phyloP scores from a whole-genome alignment of 148 eudicot genomes.

The Chenopodium quinoa region DNA sequence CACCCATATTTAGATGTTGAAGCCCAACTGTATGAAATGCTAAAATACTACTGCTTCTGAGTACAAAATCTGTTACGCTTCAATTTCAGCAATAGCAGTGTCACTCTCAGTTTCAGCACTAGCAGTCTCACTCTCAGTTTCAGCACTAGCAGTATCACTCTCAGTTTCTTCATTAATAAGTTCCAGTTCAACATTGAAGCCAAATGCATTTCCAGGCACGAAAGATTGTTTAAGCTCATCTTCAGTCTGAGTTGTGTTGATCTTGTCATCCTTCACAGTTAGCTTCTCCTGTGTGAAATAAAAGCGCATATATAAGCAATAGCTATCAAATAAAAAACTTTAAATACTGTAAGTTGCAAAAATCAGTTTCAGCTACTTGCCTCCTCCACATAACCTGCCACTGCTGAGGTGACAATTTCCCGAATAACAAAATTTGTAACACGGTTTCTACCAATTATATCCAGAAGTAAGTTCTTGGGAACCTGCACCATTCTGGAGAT shows the following conservation, averaged over 20 bases:
- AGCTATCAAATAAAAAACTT: not conserved
- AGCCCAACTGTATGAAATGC: not conserved
- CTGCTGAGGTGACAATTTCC: slow-evolving; percentile 66
- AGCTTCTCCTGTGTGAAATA: slow-evolving; percentile 53
- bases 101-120: not conserved
- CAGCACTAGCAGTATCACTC: not conserved
- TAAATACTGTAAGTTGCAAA: not conserved
- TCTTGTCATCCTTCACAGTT: slow-evolving; percentile 61
- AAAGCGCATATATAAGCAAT: slow-evolving; percentile 8
- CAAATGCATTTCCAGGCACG: slow-evolving; percentile 68
- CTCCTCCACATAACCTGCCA: slow-evolving; percentile 61
- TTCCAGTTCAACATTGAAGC: slow-evolving; percentile 69
- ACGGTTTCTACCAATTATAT: slow-evolving; percentile 59
- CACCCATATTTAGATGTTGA: not conserved
- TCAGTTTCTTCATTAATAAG: slow-evolving; percentile 41
- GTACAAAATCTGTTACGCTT: not conserved
- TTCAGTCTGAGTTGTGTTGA: slow-evolving; percentile 62
- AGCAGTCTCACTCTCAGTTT: slow-evolving; percentile 4
- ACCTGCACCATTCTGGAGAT: slow-evolving; percentile 40
- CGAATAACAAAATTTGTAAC: slow-evolving; percentile 68
- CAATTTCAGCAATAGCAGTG: not conserved
- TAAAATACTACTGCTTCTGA: not conserved
- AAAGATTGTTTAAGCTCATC: slow-evolving; percentile 61
- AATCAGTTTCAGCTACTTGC: slow-evolving; percentile 33
- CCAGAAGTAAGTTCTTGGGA: slow-evolving; percentile 58